Base-by-base conservation (phyloP, 768 basidiomycete species). In the Xerocomellus amylosporus region DNA sequence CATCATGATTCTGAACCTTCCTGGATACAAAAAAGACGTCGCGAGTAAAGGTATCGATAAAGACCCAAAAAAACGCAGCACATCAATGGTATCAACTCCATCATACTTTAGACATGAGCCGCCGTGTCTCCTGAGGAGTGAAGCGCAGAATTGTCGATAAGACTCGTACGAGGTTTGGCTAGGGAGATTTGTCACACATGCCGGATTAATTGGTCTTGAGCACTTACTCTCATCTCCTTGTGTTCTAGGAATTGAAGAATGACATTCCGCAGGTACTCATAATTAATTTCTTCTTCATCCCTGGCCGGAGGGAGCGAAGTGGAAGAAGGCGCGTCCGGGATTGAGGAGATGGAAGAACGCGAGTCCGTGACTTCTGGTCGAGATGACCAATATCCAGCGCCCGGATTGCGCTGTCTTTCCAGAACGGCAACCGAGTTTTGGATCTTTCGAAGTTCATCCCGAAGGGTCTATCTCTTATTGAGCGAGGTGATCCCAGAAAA, bases 221-320 rank as follows among this genome's bases (percentile, higher is more conserved):
- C 38, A 75, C 91, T 68, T 66, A 94, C 94, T 74, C 97, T 81
- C 94, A 98, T 98, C 71, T 98, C 94, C 69, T 96, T 94, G 74
- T 98, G 91, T 68, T 99, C 97, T 46, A 99, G 77, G 75, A 99
- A 99, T 69, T 98, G 97, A 43, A 99, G 71, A 53, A 98, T 93
- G 31, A 98, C 90, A 70, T 98, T 98, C 54, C 97, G 80, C 43
- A 99, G 72, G 71, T 99, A 99, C 73, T 98, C 97, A 8, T 96
- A 75, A 65, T 96, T 98, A 51, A 98, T 82, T 57, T 96, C 96
- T 66, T 96, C 95, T 41, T 98, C 94, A 12, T 81, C 82, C 51
- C 75, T 79, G 10, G 60, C 60, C 12, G 30, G 48, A 31, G 68
- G 59, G 2, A 68, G 65, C n/a, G 70, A 65, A 14, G 75, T 69